phyloP scores from a whole-genome alignment of 2,329 filamentous ascomycete species.

The Diaporthe ampelina region DNA sequence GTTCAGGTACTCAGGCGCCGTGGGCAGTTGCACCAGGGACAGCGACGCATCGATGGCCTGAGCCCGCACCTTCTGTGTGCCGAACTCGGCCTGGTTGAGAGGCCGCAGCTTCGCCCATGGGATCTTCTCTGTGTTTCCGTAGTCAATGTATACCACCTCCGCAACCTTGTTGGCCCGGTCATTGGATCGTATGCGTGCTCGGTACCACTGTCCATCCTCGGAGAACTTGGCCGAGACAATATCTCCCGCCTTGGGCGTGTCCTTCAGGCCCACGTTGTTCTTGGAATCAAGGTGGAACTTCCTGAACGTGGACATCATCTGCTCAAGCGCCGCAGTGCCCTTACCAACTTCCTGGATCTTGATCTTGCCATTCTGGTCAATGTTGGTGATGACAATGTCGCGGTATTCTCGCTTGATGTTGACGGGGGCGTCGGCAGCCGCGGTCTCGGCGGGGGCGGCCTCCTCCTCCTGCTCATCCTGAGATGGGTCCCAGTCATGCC shows the following conservation, averaged over 20 bases:
- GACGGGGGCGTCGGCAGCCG: slow-evolving; percentile 66
- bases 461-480: slow-evolving; percentile 78
- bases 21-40: slow-evolving; percentile 90
- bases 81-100: slow-evolving; percentile 85
- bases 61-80: slow-evolving; percentile 82
- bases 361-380: slow-evolving; percentile 84
- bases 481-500: slow-evolving; percentile 94
- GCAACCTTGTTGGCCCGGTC: slow-evolving; percentile 90
- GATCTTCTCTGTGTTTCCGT: slow-evolving; percentile 92
- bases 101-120: slow-evolving; percentile 87
- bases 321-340: slow-evolving; percentile 86
- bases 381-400: slow-evolving; percentile 91
- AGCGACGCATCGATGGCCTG: slow-evolving; percentile 91
- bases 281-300: slow-evolving; percentile 89
- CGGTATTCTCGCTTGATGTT: slow-evolving; percentile 89
- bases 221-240: slow-evolving; percentile 93
- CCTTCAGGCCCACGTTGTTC: slow-evolving; percentile 80
- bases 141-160: slow-evolving; percentile 95
- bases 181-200: slow-evolving; percentile 89
- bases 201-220: slow-evolving; percentile 93
- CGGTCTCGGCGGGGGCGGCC: slow-evolving; percentile 63
- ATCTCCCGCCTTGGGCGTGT: slow-evolving; percentile 90
- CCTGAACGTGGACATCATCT: slow-evolving; percentile 91
- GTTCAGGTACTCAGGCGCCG: slow-evolving; percentile 82
- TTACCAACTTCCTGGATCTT: slow-evolving; percentile 93